phyloP scores from a whole-genome alignment of 495 filamentous ascomycete genomes.

The Tuber melanosporum region DNA sequence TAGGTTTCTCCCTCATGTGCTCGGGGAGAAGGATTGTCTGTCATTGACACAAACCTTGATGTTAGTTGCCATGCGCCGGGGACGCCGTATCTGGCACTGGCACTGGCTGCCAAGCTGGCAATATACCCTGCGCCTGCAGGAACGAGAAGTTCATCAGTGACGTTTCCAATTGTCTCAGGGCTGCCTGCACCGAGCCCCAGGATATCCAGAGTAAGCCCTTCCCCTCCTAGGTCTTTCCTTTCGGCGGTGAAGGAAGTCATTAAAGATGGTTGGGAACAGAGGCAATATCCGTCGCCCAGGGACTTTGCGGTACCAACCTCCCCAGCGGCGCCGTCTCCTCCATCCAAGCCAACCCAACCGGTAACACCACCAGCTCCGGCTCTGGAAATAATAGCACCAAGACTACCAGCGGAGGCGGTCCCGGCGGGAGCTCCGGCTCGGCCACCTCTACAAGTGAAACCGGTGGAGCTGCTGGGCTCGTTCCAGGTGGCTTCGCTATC shows the following conservation, averaged over 20 bases:
- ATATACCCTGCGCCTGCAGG: conserved; percentile 61
- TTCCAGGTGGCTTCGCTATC: neutral
- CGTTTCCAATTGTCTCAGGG: conserved; percentile 62
- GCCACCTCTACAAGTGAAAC: neutral
- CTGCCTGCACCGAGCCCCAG: conserved; percentile 46
- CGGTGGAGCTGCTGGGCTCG: neutral
- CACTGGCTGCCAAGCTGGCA: conserved; percentile 43
- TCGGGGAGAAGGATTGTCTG: neutral
- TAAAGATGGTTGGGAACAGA: conserved; percentile 38
- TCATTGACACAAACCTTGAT: conserved; percentile 20
- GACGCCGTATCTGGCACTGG: conserved; percentile 41
- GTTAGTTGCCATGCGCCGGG: neutral
- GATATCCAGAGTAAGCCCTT: conserved; percentile 52
- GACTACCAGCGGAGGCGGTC: neutral
- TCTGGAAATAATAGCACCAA: neutral
- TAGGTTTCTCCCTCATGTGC: neutral
- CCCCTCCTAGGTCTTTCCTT: neutral
- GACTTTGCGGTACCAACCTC: conserved; percentile 49
- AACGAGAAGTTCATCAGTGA: conserved; percentile 52
- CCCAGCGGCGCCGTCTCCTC: neutral
- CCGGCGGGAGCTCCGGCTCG: neutral
- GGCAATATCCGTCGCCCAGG: conserved; percentile 50
- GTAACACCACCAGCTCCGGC: neutral
- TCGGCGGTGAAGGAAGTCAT: neutral
- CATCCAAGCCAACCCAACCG: neutral